Evolutionary conservation across 495 filamentous ascomycete species (phyloP).

Genomic region (Talaromyces liani): DNA sequence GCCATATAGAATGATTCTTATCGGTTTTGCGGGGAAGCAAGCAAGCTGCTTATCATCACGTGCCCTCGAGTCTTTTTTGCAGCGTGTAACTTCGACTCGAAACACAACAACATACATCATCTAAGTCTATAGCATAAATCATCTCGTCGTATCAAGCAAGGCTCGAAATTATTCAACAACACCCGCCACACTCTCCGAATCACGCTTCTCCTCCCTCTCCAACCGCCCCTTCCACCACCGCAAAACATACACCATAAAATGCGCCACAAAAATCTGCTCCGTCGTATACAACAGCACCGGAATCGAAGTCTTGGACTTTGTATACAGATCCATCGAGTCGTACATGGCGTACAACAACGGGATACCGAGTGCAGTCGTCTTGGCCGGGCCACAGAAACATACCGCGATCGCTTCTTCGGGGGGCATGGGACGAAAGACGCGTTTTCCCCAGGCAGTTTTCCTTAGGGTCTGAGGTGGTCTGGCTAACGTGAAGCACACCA

Average conservation of each 20-base stretch:
- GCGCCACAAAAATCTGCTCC: conserved; percentile 48
- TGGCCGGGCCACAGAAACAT: conserved; percentile 51
- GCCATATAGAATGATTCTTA: neutral
- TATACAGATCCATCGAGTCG: conserved; percentile 39
- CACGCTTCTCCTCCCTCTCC: conserved; percentile 16
- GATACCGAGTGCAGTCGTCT: conserved; percentile 48
- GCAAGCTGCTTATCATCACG: conserved; percentile 1
- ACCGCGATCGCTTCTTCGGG: conserved; percentile 44
- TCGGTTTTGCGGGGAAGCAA: conserved; percentile 6
- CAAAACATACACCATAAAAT: conserved; percentile 47
- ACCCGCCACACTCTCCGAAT: conserved; percentile 10
- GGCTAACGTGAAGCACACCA: conserved; percentile 38
- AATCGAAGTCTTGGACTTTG: conserved; percentile 44
- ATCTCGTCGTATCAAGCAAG: neutral
- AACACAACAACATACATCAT: neutral
- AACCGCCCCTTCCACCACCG: conserved; percentile 35
- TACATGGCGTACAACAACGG: conserved; percentile 48
- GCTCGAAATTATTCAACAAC: neutral
- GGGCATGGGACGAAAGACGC: conserved; percentile 30
- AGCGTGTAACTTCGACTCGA: neutral
- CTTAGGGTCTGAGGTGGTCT: conserved; percentile 29
- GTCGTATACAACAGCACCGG: conserved; percentile 49
- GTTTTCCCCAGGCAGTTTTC: conserved; percentile 15
- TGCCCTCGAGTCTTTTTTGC: neutral
- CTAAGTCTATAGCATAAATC: neutral